Evolutionary conservation across 1,139 yeast species (phyloP).

Genomic region (Zygosaccharomyces sapae): DNA sequence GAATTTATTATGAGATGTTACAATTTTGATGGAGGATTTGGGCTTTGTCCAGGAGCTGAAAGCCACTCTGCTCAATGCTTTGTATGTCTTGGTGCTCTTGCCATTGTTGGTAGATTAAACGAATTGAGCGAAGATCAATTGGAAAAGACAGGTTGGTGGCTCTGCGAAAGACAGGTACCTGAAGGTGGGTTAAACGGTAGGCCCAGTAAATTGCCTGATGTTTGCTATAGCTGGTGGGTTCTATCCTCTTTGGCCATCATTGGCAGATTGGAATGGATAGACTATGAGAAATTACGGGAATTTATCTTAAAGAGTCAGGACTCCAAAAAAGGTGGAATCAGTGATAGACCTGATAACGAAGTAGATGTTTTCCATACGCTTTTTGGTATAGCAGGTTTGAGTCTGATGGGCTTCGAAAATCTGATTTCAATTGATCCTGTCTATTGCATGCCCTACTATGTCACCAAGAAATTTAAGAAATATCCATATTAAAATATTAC

Average conservation of each 20-base stretch:
- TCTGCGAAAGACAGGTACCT: constrained; percentile 85
- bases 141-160: constrained; percentile 64
- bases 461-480: constrained; percentile 43
- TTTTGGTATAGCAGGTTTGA: constrained; percentile 84
- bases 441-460: constrained; percentile 69
- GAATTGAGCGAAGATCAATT: constrained; percentile 36
- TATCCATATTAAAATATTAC: constrained; percentile 40
- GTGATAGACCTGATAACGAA: constrained; percentile 87
- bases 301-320: constrained; percentile 83
- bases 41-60: constrained; percentile 90
- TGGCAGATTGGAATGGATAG: constrained; percentile 68
- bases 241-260: constrained; percentile 72
- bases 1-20: constrained; percentile 64
- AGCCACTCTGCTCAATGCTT: constrained; percentile 93
- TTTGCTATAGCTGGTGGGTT: constrained; percentile 99
- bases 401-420: constrained; percentile 59
- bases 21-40: constrained; percentile 96
- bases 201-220: constrained; percentile 94
- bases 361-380: constrained; percentile 91
- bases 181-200: constrained; percentile 94
- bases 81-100: constrained; percentile 77
- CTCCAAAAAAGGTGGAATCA: constrained; percentile 73
- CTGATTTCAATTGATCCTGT: constrained; percentile 71
- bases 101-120: constrained; percentile 60
- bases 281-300: constrained; percentile 50